Conservation (phyloP, 1,284 basidiomycete species). For the Cerrena zonata region DNA sequence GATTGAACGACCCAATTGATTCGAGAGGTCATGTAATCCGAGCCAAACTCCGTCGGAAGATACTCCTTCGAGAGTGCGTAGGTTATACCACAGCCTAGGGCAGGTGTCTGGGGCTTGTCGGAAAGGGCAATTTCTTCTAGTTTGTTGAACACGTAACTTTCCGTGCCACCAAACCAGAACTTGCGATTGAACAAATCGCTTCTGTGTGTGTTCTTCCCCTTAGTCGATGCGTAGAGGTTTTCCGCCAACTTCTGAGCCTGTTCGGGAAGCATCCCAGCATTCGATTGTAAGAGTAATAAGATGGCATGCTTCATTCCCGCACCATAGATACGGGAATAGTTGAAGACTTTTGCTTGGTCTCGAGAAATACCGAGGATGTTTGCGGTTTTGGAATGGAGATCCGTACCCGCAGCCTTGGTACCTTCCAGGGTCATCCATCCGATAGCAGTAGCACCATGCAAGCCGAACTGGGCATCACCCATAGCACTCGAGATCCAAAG, state of each 20-base stretch:
- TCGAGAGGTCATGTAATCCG: slow-evolving; percentile 90
- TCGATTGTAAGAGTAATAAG: slow-evolving; percentile 83
- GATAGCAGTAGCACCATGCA: slow-evolving; percentile 94
- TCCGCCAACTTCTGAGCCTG: slow-evolving; percentile 79
- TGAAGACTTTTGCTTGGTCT: slow-evolving; percentile 97
- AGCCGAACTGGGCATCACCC: slow-evolving; percentile 97
- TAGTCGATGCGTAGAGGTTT: slow-evolving; percentile 87
- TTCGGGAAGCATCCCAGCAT: slow-evolving; percentile 72
- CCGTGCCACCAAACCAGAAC: slow-evolving; percentile 96
- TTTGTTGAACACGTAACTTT: slow-evolving; percentile 99
- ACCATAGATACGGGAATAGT: slow-evolving; percentile 97
- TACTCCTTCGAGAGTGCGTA: slow-evolving; percentile 86
- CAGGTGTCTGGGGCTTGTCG: slow-evolving; percentile 84
- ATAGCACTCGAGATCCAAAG: slow-evolving; percentile 98
- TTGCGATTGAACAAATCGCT: slow-evolving; percentile 67
- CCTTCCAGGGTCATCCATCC: slow-evolving; percentile 99
- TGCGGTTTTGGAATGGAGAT: slow-evolving; percentile 96
- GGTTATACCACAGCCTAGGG: slow-evolving; percentile 90
- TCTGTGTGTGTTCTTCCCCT: slow-evolving; percentile 81
- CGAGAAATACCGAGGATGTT: slow-evolving; percentile 88
- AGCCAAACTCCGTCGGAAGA: slow-evolving; percentile 71
- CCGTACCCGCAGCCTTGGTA: slow-evolving; percentile 93
- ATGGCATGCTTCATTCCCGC: slow-evolving; percentile 94
- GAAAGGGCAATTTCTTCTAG: slow-evolving; percentile 91
- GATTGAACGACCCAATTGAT: slow-evolving; percentile 99